Evolutionary conservation across 179 eudicot species (phyloP).

Genomic region (Drosera spatulata): DNA sequence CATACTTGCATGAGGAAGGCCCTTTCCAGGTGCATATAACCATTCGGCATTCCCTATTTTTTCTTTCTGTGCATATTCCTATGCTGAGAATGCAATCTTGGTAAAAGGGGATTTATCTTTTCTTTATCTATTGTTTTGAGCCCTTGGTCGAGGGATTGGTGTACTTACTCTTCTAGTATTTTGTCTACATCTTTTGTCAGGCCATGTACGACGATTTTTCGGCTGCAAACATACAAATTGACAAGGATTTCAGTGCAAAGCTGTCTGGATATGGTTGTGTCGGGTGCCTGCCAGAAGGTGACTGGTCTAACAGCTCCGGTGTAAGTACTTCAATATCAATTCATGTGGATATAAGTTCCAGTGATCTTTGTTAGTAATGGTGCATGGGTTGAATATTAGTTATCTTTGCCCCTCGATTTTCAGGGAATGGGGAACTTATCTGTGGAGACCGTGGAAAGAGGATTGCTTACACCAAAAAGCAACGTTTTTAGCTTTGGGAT

Average conservation of each 20-base stretch:
- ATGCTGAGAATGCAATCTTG: too few relatives aligned
- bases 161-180: too few relatives aligned
- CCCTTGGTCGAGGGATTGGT: too few relatives aligned
- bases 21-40: slow-evolving; percentile 75
- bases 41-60: too few relatives aligned
- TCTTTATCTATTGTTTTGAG: too few relatives aligned
- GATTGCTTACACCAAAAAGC: slow-evolving; percentile 87
- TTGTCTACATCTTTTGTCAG: slow-evolving; percentile 5
- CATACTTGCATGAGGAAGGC: slow-evolving; percentile 94
- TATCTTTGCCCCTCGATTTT: background rate
- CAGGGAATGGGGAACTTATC: slow-evolving; percentile 82
- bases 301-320: slow-evolving; percentile 33
- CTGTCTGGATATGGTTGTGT: slow-evolving; percentile 95
- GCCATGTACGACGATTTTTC: slow-evolving; percentile 92
- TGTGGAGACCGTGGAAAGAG: slow-evolving; percentile 72
- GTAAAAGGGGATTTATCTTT: too few relatives aligned
- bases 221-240: slow-evolving; percentile 86
- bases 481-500: slow-evolving; percentile 91
- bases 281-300: slow-evolving; percentile 57
- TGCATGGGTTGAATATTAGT: background rate
- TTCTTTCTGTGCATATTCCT: too few relatives aligned
- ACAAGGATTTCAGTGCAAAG: slow-evolving; percentile 89
- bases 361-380: background rate
- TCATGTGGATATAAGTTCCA: background rate
- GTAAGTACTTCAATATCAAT: slow-evolving; percentile 38